These are phyloP conservation scores for Debaryomyces maramus DNA, from an alignment of 805 yeast species.

Conservation along the genomic window DNA sequence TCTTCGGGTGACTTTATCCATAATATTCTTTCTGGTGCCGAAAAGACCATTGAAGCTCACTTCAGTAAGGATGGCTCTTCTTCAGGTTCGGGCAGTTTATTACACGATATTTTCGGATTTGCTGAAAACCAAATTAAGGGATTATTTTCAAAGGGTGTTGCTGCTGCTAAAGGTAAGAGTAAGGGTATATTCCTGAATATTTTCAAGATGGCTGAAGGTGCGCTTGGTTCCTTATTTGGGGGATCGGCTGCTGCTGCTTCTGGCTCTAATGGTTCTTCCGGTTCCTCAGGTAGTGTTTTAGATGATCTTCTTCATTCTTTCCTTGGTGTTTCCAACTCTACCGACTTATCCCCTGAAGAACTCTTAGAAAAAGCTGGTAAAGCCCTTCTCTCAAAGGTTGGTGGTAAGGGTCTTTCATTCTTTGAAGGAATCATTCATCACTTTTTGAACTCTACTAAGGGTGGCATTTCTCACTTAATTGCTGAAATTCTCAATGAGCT, in stretches of 20 bases:
- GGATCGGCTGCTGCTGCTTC: conserved; percentile 8
- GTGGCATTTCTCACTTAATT: not conserved
- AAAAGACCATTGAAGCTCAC: not conserved
- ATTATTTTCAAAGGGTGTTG: conserved; percentile 2
- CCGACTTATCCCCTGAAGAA: conserved; percentile 2
- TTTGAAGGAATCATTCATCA: conserved; percentile 10
- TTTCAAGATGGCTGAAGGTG: conserved; percentile 12
- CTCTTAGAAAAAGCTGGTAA: not conserved
- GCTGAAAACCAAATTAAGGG: conserved; percentile 2
- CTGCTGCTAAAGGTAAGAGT: conserved; percentile 9
- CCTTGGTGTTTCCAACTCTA: conserved; percentile 12
- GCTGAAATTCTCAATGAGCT: conserved; percentile 8
- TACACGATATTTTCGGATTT: conserved; percentile 4
- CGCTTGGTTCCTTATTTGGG: conserved; percentile 10
- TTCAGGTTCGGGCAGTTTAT: conserved; percentile 3
- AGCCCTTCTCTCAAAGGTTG: not conserved
- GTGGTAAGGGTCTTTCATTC: conserved; percentile 5
- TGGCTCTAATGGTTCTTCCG: conserved; percentile 2
- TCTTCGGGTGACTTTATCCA: conserved; percentile 3
- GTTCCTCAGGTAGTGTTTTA: conserved; percentile 9
- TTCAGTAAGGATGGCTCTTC: conserved; percentile 4
- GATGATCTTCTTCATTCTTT: conserved; percentile 14
- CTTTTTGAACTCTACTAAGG: conserved; percentile 1
- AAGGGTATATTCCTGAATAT: conserved; percentile 9
- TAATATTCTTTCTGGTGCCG: not conserved